Evolutionary conservation across 2,329 filamentous ascomycete species (phyloP), one percentile per base, ranked within the genome.

Genomic region (Alternaria infectoria): DNA sequence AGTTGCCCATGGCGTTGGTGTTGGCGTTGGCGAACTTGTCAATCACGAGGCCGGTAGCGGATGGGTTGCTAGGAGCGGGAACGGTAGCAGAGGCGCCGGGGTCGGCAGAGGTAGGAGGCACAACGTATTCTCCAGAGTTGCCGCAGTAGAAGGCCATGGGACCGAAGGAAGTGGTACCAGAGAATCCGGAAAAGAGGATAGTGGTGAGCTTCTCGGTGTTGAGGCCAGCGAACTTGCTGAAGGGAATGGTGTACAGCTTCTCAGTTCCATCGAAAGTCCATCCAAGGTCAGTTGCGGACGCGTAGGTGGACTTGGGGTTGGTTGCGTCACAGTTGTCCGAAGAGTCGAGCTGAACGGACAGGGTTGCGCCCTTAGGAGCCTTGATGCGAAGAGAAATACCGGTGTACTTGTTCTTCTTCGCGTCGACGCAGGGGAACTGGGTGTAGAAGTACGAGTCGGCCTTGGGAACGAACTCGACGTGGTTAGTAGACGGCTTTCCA

Each of bases 261-360:
- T 88, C 86, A 11, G 84, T 85, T 46, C 86, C 86, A 74, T 88
- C 85, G 67, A 89, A 89, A 1, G 81, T 83, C 87, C 87, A 89
- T 52, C 86, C 85, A 17, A 89, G 83, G 57, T 87, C 80, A 2
- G 78, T 67, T 3, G 83, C 81, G 0, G 84, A 83, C 64, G 82
- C 75, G 2, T 79, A 78, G 3, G 68, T 69, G n/a, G 69, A 61
- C 72, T 77, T 55, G 71, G 82, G 68, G 17, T 58, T 61, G 77
- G 79, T 46, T 17, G 80, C 77, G 57, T 83, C 82, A 74, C 86
- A 88, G 23, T 67, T 75, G 21, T 79, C 74, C 23, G 81, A 83
- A 21, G 84, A 85, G 59, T 83, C 80, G 26, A 89, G 71, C 71
- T 88, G 83, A 32, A 89, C 76, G 9, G 79, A 79, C 61, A 89